Evolutionary conservation across 1,139 yeast genomes (phyloP), one percentile per base, ranked within the genome.

Genomic region (Zygoascus hellenicus): DNA sequence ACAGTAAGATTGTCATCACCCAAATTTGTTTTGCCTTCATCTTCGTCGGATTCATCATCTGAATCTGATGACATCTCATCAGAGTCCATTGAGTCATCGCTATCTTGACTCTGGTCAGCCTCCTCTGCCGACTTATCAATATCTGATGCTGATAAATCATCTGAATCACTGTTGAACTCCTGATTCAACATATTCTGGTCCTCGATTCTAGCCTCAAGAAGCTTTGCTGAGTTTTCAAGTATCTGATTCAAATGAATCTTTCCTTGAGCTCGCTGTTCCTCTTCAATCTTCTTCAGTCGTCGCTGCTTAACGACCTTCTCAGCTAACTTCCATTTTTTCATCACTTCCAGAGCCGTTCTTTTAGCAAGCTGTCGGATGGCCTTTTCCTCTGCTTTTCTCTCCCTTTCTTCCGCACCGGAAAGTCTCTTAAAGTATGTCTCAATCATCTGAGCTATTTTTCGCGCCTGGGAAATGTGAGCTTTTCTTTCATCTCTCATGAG

Each of bases 261-360:
- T 33, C 97, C 97, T 61, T 83, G 82, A 74, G 62, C 80, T 71
- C 71, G 86, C 78, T 65, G 86, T 69, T 65, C 64, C 38, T 67
- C 76, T 47, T 64, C 71, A 22, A 58, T 54, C 29, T 53, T 58
- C 40, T 58, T 64, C 44, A 64, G 66, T 22, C 63, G 60, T 28
- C 71, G 62, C 54, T 69, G 72, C 45, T 76, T 70, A 1, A 72
- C 75, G 38, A 95, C 97, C 61, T 87, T 89, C 53, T 83, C 86
- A 2, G 97, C 98, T 48, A 90, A 75, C 26, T 74, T 70, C 99
- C 99, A 94, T 61, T 95, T 81, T 62, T 83, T 88, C 67, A 83
- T 83, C 9, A 92, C 96, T 33, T 92, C 90, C 55, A 80, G 83
- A 1, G 86, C 82, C 0, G 95, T 87, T 48, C 81, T 74, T 56